Evolutionary conservation across 805 yeast species (phyloP).

Genomic region (Zygosaccharomyces pseudorouxii): DNA sequence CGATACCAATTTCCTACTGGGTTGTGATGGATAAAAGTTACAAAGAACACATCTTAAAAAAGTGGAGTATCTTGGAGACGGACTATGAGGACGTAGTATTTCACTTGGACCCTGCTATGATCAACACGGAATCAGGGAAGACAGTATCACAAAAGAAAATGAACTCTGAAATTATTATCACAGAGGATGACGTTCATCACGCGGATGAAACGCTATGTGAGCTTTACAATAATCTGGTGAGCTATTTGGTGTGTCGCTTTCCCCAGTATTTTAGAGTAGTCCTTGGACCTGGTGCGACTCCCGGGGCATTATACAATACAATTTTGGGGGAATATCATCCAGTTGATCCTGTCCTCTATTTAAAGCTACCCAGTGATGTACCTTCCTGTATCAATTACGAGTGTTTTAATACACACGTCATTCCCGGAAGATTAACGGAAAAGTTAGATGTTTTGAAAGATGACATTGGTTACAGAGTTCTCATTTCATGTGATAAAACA

Average conservation of each 20-base stretch:
- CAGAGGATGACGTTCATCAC: slow-evolving; percentile 19
- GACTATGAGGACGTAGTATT: slow-evolving; percentile 19
- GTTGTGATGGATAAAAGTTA: slow-evolving; percentile 60
- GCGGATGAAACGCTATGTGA: slow-evolving; percentile 43
- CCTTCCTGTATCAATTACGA: slow-evolving; percentile 10
- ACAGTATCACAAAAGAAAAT: slow-evolving; percentile 20
- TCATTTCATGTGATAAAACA: slow-evolving; percentile 15
- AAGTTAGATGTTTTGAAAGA: slow-evolving; percentile 9
- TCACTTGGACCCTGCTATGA: slow-evolving; percentile 20
- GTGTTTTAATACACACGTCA: slow-evolving; percentile 14
- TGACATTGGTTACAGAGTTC: slow-evolving; percentile 18
- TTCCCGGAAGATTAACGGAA: slow-evolving; percentile 12
- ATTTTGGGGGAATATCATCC: slow-evolving; percentile 43
- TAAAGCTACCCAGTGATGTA: slow-evolving; percentile 11
- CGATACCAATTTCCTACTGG: slow-evolving; percentile 49
- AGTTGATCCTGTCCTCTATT: slow-evolving; percentile 17
- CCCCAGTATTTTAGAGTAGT: slow-evolving; percentile 46
- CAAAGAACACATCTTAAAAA: slow-evolving; percentile 40
- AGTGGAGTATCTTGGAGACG: slow-evolving; percentile 22
- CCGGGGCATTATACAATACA: slow-evolving; percentile 33
- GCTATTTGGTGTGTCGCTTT: slow-evolving; percentile 44
- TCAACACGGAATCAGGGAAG: slow-evolving; percentile 8
- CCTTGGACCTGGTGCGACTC: slow-evolving; percentile 19
- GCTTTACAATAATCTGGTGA: slow-evolving; percentile 41
- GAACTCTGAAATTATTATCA: slow-evolving; percentile 20